Base-by-base conservation (phyloP, 345 rosid genomes). In the Citrus unshiu region DNA sequence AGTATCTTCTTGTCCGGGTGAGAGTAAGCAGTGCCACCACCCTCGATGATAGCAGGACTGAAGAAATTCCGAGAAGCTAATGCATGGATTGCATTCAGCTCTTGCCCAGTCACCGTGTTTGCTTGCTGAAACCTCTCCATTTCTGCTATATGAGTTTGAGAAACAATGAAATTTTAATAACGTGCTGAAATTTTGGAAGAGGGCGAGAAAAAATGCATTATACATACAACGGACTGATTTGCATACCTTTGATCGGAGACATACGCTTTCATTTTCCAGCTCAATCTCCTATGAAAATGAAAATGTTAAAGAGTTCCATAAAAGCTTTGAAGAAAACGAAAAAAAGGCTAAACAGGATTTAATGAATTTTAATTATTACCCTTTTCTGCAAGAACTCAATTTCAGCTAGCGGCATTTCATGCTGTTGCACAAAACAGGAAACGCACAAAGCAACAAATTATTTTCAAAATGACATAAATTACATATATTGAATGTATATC, bases 341-440 rank as follows among this genome's bases (percentile, higher is more conserved):
- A 35, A 35, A 60, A 35, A 35, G 21, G 29, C 16, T 43, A 43
- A 43, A 2, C 51, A 12, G 4, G 51, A 43, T 10, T 43, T 43
- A 43, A 43, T 43, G 4, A 72, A 35, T 25, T 61, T 13, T 2
- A 64, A 63, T 2, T 77, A 56, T 70, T 86, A 96, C 98, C 91
- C 97, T 88, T 25, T 94, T 96, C 35, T 94, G 98, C 81, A 83
- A 25, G 73, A 88, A 93, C 86, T 96, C 99, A 57, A 94, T 96
- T 83, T 96, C 99, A 68, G 91, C 94, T 37, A 91, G 94, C 84
- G 92, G 84, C 92, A 93, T 87, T 83, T 96, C 99, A 81, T 94
- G 97, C 99, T 96, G 93, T 85, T 34, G 35, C 68, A 79, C 5
- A 56, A 32, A 25, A 76, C 61, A 72, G 78, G 62, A 37, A 57